phyloP scores from a whole-genome alignment of 1,284 basidiomycete genomes.

The Anthracocystis panici-leucophaei region DNA sequence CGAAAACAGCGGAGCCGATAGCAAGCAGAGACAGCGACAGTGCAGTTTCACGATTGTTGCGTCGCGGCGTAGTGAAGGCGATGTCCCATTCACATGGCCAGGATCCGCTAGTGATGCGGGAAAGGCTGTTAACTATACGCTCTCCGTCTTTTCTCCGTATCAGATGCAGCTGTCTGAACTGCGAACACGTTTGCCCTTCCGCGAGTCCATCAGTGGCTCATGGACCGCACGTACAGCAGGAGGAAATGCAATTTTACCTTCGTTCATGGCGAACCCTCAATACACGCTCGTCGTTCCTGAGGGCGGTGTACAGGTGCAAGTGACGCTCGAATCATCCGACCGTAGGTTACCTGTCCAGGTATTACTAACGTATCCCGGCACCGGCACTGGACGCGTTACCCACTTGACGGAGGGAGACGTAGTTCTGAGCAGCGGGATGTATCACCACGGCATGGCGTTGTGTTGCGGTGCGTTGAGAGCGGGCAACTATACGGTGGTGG shows the following conservation, averaged over 20 bases:
- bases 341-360: constrained; percentile 80
- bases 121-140: constrained; percentile 72
- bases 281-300: constrained; percentile 75
- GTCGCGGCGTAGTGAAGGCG: constrained; percentile 57
- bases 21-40: constrained; percentile 2
- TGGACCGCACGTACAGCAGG: constrained; percentile 82
- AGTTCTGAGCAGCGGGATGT: constrained; percentile 80
- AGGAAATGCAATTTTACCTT: constrained; percentile 82
- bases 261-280: constrained; percentile 91
- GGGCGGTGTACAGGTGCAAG: constrained; percentile 60
- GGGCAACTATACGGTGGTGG: constrained; percentile 83
- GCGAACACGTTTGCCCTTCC: constrained; percentile 36
- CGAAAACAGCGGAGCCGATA: not conserved
- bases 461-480: constrained; percentile 69
- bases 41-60: constrained; percentile 55
- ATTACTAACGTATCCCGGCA: constrained; percentile 72
- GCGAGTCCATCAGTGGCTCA: constrained; percentile 36
- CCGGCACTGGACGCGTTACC: constrained; percentile 72
- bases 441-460: constrained; percentile 82
- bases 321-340: constrained; percentile 76
- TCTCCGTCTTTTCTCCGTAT: constrained; percentile 72
- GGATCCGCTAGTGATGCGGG: constrained; percentile 5
- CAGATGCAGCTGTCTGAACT: constrained; percentile 37
- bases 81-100: not conserved
- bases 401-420: constrained; percentile 76